A percentile compares a stretch with the other conserved stretches of the same genome.
Evolutionary conservation across 345 rosid species (phyloP).

Genomic region (Acer yangbiense): DNA sequence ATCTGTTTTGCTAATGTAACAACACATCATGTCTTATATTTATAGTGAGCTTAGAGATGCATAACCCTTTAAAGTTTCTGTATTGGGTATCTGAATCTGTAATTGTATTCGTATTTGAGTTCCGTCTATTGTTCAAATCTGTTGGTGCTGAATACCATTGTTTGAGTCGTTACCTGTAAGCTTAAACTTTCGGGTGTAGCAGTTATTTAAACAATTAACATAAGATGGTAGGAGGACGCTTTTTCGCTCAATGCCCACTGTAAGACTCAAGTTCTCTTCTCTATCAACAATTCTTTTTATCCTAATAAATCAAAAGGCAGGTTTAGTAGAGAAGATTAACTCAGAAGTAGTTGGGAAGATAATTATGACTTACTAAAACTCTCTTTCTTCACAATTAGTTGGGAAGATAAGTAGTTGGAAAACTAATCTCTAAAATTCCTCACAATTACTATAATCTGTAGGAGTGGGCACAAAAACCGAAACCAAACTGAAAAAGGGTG

Average conservation of each 20-base stretch:
- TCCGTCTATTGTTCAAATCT: no score
- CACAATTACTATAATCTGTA: not conserved
- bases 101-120: no score
- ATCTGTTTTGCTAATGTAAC: not conserved
- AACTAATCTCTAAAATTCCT: not conserved
- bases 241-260: not conserved
- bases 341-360: constrained; percentile 10
- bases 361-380: not conserved
- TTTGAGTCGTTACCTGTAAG: no score
- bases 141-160: no score
- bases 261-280: not conserved
- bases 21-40: not conserved
- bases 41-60: not conserved
- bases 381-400: not conserved
- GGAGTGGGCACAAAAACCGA: no score
- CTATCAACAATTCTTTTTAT: not conserved
- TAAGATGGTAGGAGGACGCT: not conserved
- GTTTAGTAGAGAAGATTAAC: not conserved
- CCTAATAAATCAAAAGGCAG: not conserved
- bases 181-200: no score
- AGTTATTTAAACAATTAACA: no score
- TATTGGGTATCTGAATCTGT: no score
- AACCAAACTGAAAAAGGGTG: no score
- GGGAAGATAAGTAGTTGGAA: no score
- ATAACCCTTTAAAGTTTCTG: no score